Evolutionary conservation across 2,329 filamentous ascomycete species (phyloP).

Genomic region (Pseudogymnoascus sp.): DNA sequence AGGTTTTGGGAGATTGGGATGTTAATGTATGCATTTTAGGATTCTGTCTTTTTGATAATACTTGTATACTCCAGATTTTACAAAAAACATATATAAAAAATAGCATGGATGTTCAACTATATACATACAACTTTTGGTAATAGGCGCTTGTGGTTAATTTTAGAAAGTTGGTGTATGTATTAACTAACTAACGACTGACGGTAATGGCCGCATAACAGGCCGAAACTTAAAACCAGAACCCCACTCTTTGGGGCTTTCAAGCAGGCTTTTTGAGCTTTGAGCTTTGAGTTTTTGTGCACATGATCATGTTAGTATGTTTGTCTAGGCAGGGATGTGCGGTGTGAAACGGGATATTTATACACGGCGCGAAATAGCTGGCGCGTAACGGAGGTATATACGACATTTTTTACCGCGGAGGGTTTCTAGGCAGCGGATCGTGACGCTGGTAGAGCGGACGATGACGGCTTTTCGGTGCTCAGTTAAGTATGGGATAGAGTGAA

Average conservation of each 20-base stretch:
- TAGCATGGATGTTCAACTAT: background rate
- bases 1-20: background rate
- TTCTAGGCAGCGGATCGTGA: background rate
- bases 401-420: background rate
- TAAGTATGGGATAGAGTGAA: background rate
- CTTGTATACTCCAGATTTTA: slow-evolving; percentile 2
- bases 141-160: background rate
- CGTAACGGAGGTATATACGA: background rate
- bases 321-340: slow-evolving; percentile 5
- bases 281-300: slow-evolving; percentile 7
- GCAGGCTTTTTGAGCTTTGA: background rate
- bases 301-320: background rate
- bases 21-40: background rate
- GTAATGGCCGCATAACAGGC: background rate
- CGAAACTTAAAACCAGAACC: background rate
- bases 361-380: background rate
- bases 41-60: background rate
- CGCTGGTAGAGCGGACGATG: background rate
- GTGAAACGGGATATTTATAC: slow-evolving; percentile 3
- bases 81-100: background rate
- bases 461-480: background rate
- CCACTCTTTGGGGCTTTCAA: background rate
- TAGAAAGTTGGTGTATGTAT: background rate
- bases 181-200: background rate
- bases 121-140: background rate